Percentiles rank a stretch among this genome's conserved stretches.
Conservation (phyloP, 352 stramenopile genomes). For the Pythium rhizo-oryzae region DNA sequence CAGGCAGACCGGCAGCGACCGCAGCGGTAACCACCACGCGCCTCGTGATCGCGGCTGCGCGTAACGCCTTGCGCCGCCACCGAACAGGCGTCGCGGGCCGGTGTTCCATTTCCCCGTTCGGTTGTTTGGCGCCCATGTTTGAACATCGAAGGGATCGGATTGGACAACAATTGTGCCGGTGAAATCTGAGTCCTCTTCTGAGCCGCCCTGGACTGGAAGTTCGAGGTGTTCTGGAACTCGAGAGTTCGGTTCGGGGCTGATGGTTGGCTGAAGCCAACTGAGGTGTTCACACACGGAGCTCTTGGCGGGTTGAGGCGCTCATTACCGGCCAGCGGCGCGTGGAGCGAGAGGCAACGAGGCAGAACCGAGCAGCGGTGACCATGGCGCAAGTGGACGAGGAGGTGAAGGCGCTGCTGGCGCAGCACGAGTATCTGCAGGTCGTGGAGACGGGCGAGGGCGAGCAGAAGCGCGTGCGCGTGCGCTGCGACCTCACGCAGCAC, state of each 20-base stretch:
- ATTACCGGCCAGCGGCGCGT: no score
- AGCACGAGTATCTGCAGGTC: slow-evolving; percentile 60
- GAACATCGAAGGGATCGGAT: background rate
- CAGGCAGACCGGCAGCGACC: no score
- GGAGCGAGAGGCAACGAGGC: no score
- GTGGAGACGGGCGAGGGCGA: slow-evolving; percentile 51
- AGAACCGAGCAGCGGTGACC: background rate
- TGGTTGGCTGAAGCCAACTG: slow-evolving; percentile 18
- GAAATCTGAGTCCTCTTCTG: background rate
- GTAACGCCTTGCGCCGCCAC: no score
- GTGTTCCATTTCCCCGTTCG: no score
- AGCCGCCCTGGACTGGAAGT: slow-evolving; percentile 13
- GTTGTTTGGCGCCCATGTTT: no score
- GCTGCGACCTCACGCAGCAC: slow-evolving; percentile 76
- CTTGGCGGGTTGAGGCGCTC: no score
- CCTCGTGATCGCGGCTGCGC: background rate
- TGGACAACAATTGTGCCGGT: background rate
- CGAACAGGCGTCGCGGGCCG: no score
- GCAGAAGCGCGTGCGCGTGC: slow-evolving; percentile 54
- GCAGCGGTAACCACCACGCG: background rate
- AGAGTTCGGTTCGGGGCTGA: slow-evolving; percentile 1
- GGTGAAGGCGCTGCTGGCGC: slow-evolving; percentile 46
- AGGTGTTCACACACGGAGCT: background rate
- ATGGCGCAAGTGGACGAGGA: slow-evolving; percentile 36
- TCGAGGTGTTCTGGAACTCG: slow-evolving; percentile 1